Evolutionary conservation across 2,329 filamentous ascomycete species (phyloP).

Genomic region (Plenodomus biglobosus): DNA sequence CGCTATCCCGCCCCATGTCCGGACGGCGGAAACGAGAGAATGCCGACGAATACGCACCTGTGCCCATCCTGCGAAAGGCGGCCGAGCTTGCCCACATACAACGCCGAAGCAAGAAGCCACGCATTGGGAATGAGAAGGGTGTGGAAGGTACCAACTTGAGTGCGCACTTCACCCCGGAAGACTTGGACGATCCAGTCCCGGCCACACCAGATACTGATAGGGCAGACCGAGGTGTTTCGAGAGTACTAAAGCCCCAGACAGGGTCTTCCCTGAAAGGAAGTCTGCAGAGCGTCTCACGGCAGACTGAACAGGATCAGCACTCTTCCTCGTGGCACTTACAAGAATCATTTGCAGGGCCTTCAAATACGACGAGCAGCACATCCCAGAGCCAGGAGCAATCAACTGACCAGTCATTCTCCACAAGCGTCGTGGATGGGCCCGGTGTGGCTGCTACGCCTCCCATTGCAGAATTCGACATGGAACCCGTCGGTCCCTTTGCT

Average conservation of each 20-base stretch:
- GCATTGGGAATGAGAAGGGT: constrained; percentile 32
- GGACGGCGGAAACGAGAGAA: constrained; percentile 48
- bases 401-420: constrained; percentile 26
- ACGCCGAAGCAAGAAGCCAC: constrained; percentile 55
- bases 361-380: constrained; percentile 16
- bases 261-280: constrained; percentile 20
- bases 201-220: constrained; percentile 45
- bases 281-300: constrained; percentile 23
- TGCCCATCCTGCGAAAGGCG: constrained; percentile 57
- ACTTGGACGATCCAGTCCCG: constrained; percentile 37
- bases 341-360: constrained; percentile 27
- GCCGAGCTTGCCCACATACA: constrained; percentile 53
- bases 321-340: constrained; percentile 29
- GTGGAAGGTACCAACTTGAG: constrained; percentile 17
- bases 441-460: constrained; percentile 73
- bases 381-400: constrained; percentile 16
- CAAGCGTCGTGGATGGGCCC: constrained; percentile 35
- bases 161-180: constrained; percentile 35
- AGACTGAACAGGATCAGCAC: constrained; percentile 11
- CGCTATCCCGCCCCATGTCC: constrained; percentile 29
- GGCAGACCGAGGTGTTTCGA: constrained; percentile 26
- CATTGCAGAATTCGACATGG: constrained; percentile 70
- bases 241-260: constrained; percentile 19
- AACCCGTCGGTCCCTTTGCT: constrained; percentile 56
- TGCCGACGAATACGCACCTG: constrained; percentile 48